Evolutionary conservation across 129 eudicot species (phyloP), one percentile per base, ranked within the genome.

Genomic region (Sambucus nigra): DNA sequence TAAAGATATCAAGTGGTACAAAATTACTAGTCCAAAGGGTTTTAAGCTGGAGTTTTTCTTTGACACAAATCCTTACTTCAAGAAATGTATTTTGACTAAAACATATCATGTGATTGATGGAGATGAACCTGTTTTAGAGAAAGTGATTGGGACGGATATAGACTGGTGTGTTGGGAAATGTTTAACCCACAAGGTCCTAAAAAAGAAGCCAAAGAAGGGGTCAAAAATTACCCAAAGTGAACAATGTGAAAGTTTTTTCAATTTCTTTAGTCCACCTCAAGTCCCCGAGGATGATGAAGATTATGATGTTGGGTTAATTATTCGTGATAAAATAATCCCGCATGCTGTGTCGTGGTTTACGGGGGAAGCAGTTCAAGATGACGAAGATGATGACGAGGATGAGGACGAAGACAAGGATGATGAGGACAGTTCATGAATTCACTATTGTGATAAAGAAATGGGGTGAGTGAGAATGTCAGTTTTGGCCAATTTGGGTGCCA

Each of bases 271-370:
- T 39, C 97, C 97, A 41, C 94, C 97, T 0, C 67, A 64, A 52
- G 75, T 84, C 49, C 88, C 92, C 13, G 84, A 80, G 7, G 79
- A 76, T 26, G 84, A 59, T 66, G 92, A 77, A n/a, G 95, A 84
- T 25, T 64, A 75, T 39, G 97, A 88, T 45, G 95, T 80, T 64
- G 81, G 95, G 29, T 75, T 77, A 27, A 80, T 87, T 20, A 80
- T 87, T 15, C 74, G 94, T 9, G 96, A 87, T 55, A 83, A 87
- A 44, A 83, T 83, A 50, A 87, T 87, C 12, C 94, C 96, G 12
- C 86, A 80, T 64, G 96, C 94, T 15, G 89, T 87, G 11, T 87
- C 94, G 13, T 87, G 96, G 96, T 87, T 76, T 67, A 87, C 94
- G 15, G 96, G 96, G 20, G 96, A 87, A 63, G 94, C 96, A 52